Percentiles rank a stretch among this genome's conserved stretches.
Conservation (phyloP, 768 basidiomycete genomes). For the Russula ochroleuca region DNA sequence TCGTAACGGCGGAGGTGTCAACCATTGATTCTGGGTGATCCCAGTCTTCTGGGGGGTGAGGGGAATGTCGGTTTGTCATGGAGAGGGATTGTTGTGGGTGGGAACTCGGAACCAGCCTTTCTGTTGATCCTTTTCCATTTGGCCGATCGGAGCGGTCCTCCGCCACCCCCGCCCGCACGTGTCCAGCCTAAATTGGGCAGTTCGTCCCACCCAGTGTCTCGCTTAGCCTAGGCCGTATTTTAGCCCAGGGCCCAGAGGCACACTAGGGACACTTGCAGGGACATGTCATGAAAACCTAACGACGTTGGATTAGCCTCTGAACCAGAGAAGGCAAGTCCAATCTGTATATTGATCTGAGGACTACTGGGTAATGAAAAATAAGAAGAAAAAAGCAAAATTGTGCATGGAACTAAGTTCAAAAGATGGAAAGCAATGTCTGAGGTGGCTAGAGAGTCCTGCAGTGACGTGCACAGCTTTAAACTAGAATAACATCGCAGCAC, state of each 20-base stretch:
- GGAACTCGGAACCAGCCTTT: not conserved
- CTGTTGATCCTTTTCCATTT: not conserved
- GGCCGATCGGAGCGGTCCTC: not conserved
- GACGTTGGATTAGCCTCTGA: no score
- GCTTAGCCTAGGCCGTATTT: no score
- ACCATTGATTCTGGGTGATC: constrained; percentile 19
- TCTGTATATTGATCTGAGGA: no score
- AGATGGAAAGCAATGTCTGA: not conserved
- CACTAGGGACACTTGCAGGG: no score
- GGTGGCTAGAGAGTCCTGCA: not conserved
- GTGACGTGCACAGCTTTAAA: not conserved
- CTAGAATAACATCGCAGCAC: constrained; percentile 7
- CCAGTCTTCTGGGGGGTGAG: constrained; percentile 28
- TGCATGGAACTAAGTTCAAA: not conserved
- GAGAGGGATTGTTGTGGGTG: not conserved
- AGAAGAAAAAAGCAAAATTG: not conserved
- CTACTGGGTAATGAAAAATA: no score
- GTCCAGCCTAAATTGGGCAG: not conserved
- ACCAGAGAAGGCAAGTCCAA: not conserved
- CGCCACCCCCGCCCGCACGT: no score
- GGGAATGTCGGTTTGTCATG: constrained; percentile 23
- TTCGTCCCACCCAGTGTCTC: not conserved
- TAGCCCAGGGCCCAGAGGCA: no score
- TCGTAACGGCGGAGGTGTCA: not conserved
- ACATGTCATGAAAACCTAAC: no score